These are phyloP conservation scores for Irpex sp. DNA, from an alignment of 1,284 basidiomycete species.

Conservation along the genomic window DNA sequence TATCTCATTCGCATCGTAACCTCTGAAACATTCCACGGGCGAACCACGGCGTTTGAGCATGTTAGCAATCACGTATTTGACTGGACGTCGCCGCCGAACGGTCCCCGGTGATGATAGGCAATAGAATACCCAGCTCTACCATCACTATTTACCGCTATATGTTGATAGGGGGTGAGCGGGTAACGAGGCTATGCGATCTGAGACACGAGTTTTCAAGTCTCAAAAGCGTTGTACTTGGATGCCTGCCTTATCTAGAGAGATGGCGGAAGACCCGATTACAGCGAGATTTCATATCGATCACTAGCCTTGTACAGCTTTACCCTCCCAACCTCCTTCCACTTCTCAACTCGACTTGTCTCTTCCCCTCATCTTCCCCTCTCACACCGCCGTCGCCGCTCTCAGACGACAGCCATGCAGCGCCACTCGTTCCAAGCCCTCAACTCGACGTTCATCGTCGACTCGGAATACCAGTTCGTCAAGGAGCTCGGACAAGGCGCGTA, in stretches of 20 bases:
- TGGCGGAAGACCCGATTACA: not conserved
- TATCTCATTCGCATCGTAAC: too few species aligned
- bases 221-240: not conserved
- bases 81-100: too few species aligned
- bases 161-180: not conserved
- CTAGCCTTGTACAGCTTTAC: slow-evolving; percentile 1
- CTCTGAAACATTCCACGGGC: too few species aligned
- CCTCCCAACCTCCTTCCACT: slow-evolving; percentile 1
- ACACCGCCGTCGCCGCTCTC: slow-evolving; percentile 1
- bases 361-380: not conserved
- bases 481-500: slow-evolving; percentile 95
- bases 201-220: not conserved
- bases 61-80: too few species aligned
- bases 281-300: slow-evolving; percentile 11
- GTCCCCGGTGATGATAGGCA: too few species aligned
- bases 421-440: slow-evolving; percentile 79
- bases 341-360: slow-evolving; percentile 1
- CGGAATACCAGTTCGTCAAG: slow-evolving; percentile 92
- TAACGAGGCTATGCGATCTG: too few species aligned
- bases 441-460: slow-evolving; percentile 83
- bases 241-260: not conserved
- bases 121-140: not conserved
- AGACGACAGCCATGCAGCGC: slow-evolving; percentile 42
- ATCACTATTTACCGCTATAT: not conserved
- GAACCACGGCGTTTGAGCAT: too few species aligned